Evolutionary conservation across 345 rosid species (phyloP).

Genomic region (Microcos paniculata): DNA sequence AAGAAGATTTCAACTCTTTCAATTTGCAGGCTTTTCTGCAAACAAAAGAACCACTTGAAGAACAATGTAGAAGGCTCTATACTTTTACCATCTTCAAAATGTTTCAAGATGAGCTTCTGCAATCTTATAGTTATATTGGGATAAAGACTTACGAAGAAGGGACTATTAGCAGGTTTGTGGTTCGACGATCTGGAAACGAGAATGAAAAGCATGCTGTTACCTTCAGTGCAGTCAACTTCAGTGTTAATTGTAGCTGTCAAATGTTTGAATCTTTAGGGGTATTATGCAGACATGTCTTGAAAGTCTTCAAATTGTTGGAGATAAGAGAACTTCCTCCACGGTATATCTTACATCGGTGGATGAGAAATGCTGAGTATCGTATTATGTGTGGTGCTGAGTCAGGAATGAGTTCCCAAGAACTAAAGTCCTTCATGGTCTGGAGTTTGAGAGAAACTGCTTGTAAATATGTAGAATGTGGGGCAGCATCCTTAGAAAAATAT

Average conservation of each 20-base stretch:
- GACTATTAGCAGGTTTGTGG: conserved; percentile 60
- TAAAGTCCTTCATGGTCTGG: conserved; percentile 72
- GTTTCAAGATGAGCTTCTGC: conserved; percentile 77
- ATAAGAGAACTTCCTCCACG: conserved; percentile 71
- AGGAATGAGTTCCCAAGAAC: conserved; percentile 56
- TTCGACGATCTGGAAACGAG: conserved; percentile 70
- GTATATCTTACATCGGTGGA: conserved; percentile 83
- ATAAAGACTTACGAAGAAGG: conserved; percentile 77
- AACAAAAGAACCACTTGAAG: conserved; percentile 83
- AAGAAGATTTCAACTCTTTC: conserved; percentile 76
- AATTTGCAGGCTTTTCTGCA: conserved; percentile 65
- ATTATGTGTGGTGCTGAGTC: conserved; percentile 56
- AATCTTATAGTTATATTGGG: conserved; percentile 60
- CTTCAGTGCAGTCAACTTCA: conserved; percentile 55
- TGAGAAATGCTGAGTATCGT: conserved; percentile 74
- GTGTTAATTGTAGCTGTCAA: conserved; percentile 78
- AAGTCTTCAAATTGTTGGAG: conserved; percentile 68
- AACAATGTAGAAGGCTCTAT: conserved; percentile 77
- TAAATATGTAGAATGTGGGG: conserved; percentile 71
- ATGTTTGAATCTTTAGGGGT: conserved; percentile 93
- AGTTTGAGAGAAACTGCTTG: conserved; percentile 88
- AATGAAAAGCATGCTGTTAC: conserved; percentile 67
- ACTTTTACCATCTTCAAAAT: conserved; percentile 68
- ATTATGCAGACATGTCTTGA: conserved; percentile 74
- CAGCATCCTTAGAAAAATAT: conserved; percentile 67